Evolutionary conservation across 768 basidiomycete genomes (phyloP).

Genomic region (Auriscalpium microsporum): DNA sequence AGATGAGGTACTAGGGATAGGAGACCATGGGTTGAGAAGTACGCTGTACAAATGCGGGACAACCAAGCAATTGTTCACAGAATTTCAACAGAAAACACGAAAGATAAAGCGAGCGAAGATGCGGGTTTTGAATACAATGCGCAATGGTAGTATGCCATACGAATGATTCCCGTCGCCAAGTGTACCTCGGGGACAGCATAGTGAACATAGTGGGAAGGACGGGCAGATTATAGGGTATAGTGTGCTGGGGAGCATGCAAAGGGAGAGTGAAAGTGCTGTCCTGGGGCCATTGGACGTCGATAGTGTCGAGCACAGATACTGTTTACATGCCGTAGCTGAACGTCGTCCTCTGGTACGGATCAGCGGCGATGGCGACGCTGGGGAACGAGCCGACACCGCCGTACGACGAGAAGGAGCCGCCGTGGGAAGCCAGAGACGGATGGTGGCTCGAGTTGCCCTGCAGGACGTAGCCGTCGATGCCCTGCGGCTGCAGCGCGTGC

Average conservation of each 20-base stretch:
- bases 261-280: background rate
- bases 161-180: constrained; percentile 21
- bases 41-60: constrained; percentile 26
- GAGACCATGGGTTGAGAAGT: constrained; percentile 19
- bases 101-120: constrained; percentile 23
- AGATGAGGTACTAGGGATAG: constrained; percentile 34
- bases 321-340: constrained; percentile 77
- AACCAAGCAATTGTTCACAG: constrained; percentile 22
- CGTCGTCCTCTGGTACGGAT: constrained; percentile 67
- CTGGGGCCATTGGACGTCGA: constrained; percentile 4
- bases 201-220: constrained; percentile 16
- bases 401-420: constrained; percentile 47
- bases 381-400: constrained; percentile 49
- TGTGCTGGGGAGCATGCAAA: constrained; percentile 7
- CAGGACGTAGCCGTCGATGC: constrained; percentile 76
- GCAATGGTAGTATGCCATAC: constrained; percentile 28
- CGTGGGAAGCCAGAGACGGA: constrained; percentile 51
- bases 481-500: constrained; percentile 49
- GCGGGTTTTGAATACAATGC: constrained; percentile 31
- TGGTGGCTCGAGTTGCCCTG: constrained; percentile 66
- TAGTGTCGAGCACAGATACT: constrained; percentile 9
- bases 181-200: constrained; percentile 16
- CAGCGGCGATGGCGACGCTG: constrained; percentile 42
- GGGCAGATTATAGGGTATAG: constrained; percentile 18
- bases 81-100: constrained; percentile 23